phyloP scores from a whole-genome alignment of 768 basidiomycete genomes.

The Leccinum uliginosum region DNA sequence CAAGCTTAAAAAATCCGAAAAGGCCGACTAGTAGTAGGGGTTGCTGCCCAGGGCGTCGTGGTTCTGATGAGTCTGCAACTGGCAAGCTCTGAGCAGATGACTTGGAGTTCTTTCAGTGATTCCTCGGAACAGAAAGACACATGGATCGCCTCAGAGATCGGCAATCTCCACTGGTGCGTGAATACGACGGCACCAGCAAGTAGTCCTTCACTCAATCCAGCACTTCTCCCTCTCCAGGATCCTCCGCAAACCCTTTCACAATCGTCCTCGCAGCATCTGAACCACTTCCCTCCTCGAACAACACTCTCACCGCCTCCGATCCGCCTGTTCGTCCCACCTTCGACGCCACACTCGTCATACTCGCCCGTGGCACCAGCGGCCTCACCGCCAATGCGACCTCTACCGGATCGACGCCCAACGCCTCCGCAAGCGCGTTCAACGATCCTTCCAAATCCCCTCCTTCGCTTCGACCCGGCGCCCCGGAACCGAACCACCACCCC shows the following conservation, averaged over 20 bases:
- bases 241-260: not conserved
- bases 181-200: too few relatives aligned
- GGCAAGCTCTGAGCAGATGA: too few relatives aligned
- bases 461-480: not conserved
- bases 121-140: too few relatives aligned
- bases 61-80: too few relatives aligned
- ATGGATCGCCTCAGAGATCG: too few relatives aligned
- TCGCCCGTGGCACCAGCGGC: slow-evolving; percentile 56
- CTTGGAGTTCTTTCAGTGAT: too few relatives aligned
- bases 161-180: too few relatives aligned
- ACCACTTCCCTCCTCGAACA: slow-evolving; percentile 14
- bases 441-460: slow-evolving; percentile 44
- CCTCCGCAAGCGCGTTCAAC: slow-evolving; percentile 56
- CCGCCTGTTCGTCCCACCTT: slow-evolving; percentile 41
- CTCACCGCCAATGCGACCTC: slow-evolving; percentile 63
- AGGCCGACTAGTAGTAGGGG: too few relatives aligned
- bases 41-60: too few relatives aligned
- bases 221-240: not conserved
- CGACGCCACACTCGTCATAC: slow-evolving; percentile 47
- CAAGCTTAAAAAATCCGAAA: too few relatives aligned
- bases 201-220: not conserved
- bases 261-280: not conserved
- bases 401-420: slow-evolving; percentile 55
- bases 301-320: slow-evolving; percentile 39
- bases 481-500: slow-evolving; percentile 5